Percentiles rank a stretch among this genome's conserved stretches.
phyloP scores from a whole-genome alignment of 495 filamentous ascomycete genomes.

The Neurospora intermedia region DNA sequence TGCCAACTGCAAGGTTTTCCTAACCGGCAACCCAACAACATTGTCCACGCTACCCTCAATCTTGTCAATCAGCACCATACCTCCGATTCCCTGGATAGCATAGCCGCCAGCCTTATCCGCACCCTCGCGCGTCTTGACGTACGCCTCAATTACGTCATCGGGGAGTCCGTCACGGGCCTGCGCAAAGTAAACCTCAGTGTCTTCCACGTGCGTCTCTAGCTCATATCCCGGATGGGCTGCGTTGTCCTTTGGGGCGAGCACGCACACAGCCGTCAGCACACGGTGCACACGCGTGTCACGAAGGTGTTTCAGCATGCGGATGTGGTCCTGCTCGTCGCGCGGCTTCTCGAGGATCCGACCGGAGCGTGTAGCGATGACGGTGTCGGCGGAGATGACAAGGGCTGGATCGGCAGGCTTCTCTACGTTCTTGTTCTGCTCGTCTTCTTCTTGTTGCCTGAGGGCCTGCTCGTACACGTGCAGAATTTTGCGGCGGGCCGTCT shows the following conservation, averaged over 20 bases:
- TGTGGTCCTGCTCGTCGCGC: slow-evolving; percentile 62
- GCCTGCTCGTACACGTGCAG: slow-evolving; percentile 64
- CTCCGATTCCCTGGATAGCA: slow-evolving; percentile 82
- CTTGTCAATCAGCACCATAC: slow-evolving; percentile 66
- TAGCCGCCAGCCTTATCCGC: slow-evolving; percentile 96
- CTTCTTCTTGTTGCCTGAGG: slow-evolving; percentile 37
- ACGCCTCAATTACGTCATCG: slow-evolving; percentile 55
- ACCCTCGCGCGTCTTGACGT: slow-evolving; percentile 86
- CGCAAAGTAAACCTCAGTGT: slow-evolving; percentile 72
- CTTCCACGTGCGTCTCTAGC: slow-evolving; percentile 69
- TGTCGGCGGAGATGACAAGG: slow-evolving; percentile 85
- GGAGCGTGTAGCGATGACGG: slow-evolving; percentile 65
- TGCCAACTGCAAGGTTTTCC: slow-evolving; percentile 68
- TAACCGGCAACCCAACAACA: slow-evolving; percentile 86
- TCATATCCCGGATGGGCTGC: slow-evolving; percentile 75
- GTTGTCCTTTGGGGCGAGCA: slow-evolving; percentile 67
- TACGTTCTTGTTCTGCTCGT: slow-evolving; percentile 16
- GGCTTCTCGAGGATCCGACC: slow-evolving; percentile 89
- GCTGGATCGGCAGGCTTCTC: slow-evolving; percentile 49
- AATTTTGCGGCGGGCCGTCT: slow-evolving; percentile 75
- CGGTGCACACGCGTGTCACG: slow-evolving; percentile 65
- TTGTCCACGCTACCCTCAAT: slow-evolving; percentile 90
- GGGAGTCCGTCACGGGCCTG: slow-evolving; percentile 66
- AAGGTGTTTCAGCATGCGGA: slow-evolving; percentile 68
- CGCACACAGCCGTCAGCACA: slow-evolving; percentile 71